Evolutionary conservation across 371 early-diverging fungal genomes (phyloP).

Genomic region (Rhizomucor miehei): DNA sequence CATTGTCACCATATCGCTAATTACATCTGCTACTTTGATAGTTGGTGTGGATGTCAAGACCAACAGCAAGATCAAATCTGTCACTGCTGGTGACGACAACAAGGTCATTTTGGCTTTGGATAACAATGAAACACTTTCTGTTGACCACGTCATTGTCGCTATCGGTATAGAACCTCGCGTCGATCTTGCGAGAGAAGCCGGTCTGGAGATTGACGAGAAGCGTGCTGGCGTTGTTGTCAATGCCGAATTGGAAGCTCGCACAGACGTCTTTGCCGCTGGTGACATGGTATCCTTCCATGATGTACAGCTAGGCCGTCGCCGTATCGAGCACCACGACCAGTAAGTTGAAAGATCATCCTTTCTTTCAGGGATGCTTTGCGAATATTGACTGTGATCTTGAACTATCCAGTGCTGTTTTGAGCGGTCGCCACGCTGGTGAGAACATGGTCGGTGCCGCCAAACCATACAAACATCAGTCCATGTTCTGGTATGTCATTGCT

Average conservation of each 20-base stretch:
- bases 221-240: slow-evolving; percentile 73
- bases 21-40: slow-evolving; percentile 3
- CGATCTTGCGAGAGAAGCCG: slow-evolving; percentile 64
- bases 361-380: too few species aligned
- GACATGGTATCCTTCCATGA: slow-evolving; percentile 77
- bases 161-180: slow-evolving; percentile 72
- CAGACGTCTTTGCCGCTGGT: slow-evolving; percentile 74
- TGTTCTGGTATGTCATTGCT: slow-evolving; percentile 61
- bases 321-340: slow-evolving; percentile 77
- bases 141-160: slow-evolving; percentile 73
- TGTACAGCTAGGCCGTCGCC: slow-evolving; percentile 70
- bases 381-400: not conserved
- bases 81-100: slow-evolving; percentile 35
- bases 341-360: slow-evolving; percentile 8
- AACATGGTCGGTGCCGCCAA: slow-evolving; percentile 67
- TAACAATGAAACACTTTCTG: slow-evolving; percentile 42
- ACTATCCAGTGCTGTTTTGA: slow-evolving; percentile 52
- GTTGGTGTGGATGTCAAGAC: slow-evolving; percentile 64
- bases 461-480: slow-evolving; percentile 71
- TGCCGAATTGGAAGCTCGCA: slow-evolving; percentile 73
- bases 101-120: slow-evolving; percentile 52
- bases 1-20: not conserved
- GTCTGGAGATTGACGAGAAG: slow-evolving; percentile 67
- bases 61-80: slow-evolving; percentile 41
- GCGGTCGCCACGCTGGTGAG: slow-evolving; percentile 70